Conservation (phyloP, 2,329 filamentous ascomycete genomes). For the Aspergillus texensis region DNA sequence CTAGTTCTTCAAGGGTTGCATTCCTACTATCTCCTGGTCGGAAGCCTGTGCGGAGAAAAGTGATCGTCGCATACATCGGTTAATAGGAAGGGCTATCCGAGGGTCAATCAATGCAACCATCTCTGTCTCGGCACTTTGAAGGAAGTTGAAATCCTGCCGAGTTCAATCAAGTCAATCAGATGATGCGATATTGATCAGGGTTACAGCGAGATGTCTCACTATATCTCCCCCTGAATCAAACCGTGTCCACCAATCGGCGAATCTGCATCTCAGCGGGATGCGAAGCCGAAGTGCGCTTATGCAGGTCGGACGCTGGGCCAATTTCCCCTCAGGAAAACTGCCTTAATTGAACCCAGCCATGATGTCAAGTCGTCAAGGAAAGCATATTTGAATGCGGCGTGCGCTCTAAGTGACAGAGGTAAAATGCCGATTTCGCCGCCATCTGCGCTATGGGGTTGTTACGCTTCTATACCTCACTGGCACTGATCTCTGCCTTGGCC, state of each 20-base stretch:
- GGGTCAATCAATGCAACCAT: not conserved
- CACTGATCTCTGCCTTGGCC: not conserved
- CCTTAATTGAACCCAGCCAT: not conserved
- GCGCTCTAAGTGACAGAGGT: not conserved
- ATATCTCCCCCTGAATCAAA: not conserved
- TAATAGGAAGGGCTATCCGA: not conserved
- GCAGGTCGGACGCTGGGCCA: not conserved
- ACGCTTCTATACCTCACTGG: not conserved
- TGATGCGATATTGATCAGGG: not conserved
- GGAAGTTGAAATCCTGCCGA: not conserved
- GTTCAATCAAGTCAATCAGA: not conserved
- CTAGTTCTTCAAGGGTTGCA: no score
- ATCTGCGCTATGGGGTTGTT: not conserved
- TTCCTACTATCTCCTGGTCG: not conserved
- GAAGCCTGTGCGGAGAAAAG: not conserved
- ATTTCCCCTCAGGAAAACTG: not conserved
- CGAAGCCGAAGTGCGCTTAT: not conserved
- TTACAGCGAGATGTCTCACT: conserved; percentile 2
- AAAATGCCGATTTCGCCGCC: not conserved
- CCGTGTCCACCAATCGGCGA: not conserved
- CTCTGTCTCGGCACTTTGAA: not conserved
- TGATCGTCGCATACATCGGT: not conserved
- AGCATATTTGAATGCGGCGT: not conserved
- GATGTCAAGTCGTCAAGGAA: not conserved
- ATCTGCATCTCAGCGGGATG: not conserved